phyloP scores from a whole-genome alignment of 2,329 filamentous ascomycete genomes.

The Verticillium albo-atrum region DNA sequence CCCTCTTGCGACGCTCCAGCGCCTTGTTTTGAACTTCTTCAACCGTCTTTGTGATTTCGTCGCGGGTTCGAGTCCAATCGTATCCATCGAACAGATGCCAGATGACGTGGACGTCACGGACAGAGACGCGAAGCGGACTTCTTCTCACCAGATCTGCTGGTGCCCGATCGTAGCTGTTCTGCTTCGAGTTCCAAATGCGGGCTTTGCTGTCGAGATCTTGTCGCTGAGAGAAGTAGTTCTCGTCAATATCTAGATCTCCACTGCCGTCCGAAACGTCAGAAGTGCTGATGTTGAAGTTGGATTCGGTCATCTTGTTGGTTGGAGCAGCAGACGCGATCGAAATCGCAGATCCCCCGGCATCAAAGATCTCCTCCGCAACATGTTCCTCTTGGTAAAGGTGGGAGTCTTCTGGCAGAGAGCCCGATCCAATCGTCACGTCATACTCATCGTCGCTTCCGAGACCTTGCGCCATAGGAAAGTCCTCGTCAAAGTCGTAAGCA shows the following conservation, averaged over 20 bases:
- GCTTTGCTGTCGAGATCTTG: conserved; percentile 60
- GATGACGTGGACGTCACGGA: conserved; percentile 87
- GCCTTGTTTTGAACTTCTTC: conserved; percentile 82
- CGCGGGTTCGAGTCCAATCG: conserved; percentile 86
- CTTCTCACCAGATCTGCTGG: conserved; percentile 56
- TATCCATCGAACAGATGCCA: conserved; percentile 99
- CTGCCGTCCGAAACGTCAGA: conserved; percentile 45
- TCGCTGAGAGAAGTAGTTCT: conserved; percentile 69
- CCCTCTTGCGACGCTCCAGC: conserved; percentile 64
- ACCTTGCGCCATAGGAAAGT: conserved; percentile 52
- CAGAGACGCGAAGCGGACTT: conserved; percentile 70
- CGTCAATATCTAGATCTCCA: conserved; percentile 65
- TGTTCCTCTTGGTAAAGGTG: conserved; percentile 42
- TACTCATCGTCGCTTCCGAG: conserved; percentile 35
- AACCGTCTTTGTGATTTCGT: conserved; percentile 82
- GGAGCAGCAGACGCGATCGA: conserved; percentile 30
- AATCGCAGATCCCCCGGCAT: conserved; percentile 32
- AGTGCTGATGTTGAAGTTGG: conserved; percentile 29
- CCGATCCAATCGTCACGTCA: conserved; percentile 24
- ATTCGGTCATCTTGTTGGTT: conserved; percentile 32
- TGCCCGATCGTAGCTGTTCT: conserved; percentile 67
- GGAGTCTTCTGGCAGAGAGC: conserved; percentile 33
- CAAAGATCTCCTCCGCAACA: conserved; percentile 43
- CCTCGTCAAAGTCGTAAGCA: conserved; percentile 59
- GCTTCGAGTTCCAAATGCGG: conserved; percentile 74